These are phyloP conservation scores for Gossypium australe DNA, from an alignment of 345 rosid species.

Conservation along the genomic window DNA sequence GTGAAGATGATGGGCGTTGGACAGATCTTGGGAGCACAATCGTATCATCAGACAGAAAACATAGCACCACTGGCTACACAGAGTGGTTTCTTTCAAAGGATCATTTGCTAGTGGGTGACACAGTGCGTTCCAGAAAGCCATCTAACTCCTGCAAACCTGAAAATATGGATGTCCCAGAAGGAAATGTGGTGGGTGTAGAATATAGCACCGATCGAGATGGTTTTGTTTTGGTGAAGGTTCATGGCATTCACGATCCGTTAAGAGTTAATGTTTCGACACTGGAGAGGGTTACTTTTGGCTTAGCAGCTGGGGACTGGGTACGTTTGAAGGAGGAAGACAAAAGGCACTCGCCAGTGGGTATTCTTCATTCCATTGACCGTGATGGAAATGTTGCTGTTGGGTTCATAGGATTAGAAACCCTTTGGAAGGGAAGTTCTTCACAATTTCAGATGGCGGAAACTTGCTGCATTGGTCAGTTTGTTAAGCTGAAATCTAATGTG, in stretches of 20 bases:
- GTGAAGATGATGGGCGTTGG: constrained; percentile 49
- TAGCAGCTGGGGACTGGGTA: constrained; percentile 93
- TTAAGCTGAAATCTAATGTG: constrained; percentile 56
- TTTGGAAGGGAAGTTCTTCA: constrained; percentile 71
- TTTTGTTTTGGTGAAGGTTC: constrained; percentile 79
- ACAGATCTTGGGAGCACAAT: constrained; percentile 35
- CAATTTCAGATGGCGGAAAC: constrained; percentile 86
- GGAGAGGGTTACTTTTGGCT: constrained; percentile 67
- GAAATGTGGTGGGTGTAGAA: constrained; percentile 73
- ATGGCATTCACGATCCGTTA: constrained; percentile 76
- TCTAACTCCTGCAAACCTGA: constrained; percentile 48
- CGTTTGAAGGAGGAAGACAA: constrained; percentile 66
- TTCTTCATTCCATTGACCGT: constrained; percentile 72
- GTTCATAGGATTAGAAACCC: constrained; percentile 65
- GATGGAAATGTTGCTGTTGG: constrained; percentile 66
- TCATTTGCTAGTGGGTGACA: constrained; percentile 61
- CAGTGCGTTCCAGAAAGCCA: constrained; percentile 84
- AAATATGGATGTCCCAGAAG: constrained; percentile 84
- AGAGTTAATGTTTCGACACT: constrained; percentile 60
- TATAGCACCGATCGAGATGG: constrained; percentile 42
- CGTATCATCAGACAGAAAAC: constrained; percentile 28
- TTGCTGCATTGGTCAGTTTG: constrained; percentile 67
- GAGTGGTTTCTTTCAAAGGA: constrained; percentile 86
- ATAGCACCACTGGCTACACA: constrained; percentile 42
- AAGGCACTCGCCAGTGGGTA: constrained; percentile 71